A percentile compares a stretch with the other conserved stretches of the same genome.
phyloP scores from a whole-genome alignment of 371 early-diverging fungal species.

The Haplosporangium sp. region DNA sequence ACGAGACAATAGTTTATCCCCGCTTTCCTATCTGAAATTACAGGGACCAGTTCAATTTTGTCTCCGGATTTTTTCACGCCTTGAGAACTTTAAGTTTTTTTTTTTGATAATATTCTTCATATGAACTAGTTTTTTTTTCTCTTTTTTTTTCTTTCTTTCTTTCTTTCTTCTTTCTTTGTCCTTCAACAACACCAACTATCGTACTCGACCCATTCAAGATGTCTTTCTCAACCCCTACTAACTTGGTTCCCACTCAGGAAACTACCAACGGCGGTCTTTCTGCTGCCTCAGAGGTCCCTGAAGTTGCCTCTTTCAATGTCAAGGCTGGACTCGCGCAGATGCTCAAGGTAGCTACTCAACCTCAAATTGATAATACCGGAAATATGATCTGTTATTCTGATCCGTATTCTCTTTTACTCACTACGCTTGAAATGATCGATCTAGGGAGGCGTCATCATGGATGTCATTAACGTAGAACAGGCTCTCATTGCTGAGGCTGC shows the following conservation, averaged over 20 bases:
- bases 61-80: neutral
- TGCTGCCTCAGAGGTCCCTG: constrained; percentile 52
- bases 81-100: constrained; percentile 6
- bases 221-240: constrained; percentile 72
- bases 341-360: constrained; percentile 82
- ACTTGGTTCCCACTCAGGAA: constrained; percentile 70
- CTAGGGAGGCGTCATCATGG: constrained; percentile 98
- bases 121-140: constrained; percentile 7
- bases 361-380: neutral
- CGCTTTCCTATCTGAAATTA: neutral
- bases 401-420: neutral
- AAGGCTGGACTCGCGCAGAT: constrained; percentile 98
- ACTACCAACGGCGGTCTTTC: constrained; percentile 58
- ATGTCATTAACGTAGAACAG: constrained; percentile 96
- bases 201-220: constrained; percentile 10
- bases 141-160: constrained; percentile 7
- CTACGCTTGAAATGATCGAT: neutral
- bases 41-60: constrained; percentile 5
- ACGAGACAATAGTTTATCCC: neutral
- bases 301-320: constrained; percentile 70
- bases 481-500: constrained; percentile 98
- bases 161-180: constrained; percentile 8
- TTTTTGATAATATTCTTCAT: neutral
- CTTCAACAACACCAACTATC: constrained; percentile 1
- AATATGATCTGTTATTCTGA: neutral